These are phyloP conservation scores for Hypoxylon fuscum DNA, from an alignment of 495 filamentous ascomycete species.

Conservation along the genomic window DNA sequence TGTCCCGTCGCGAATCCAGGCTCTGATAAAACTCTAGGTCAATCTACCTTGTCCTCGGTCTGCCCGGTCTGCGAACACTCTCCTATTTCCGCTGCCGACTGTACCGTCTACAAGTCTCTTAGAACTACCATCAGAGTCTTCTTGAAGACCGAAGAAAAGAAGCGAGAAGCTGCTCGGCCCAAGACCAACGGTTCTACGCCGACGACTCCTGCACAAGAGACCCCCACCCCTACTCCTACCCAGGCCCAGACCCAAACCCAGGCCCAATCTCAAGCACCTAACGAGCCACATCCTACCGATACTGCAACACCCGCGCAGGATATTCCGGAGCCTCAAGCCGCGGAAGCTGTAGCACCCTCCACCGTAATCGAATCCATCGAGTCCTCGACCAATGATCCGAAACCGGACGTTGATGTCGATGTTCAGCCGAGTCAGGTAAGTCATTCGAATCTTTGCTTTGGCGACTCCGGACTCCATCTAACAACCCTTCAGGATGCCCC, in stretches of 20 bases:
- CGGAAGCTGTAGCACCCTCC: slow-evolving; percentile 10
- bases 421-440: slow-evolving; percentile 29
- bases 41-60: slow-evolving; percentile 75
- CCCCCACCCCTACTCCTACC: slow-evolving; percentile 35
- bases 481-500: slow-evolving; percentile 12
- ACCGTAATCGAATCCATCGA: slow-evolving; percentile 22
- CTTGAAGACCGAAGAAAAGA: slow-evolving; percentile 87
- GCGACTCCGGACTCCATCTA: slow-evolving; percentile 6
- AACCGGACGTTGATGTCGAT: slow-evolving; percentile 16
- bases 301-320: slow-evolving; percentile 17
- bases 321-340: slow-evolving; percentile 12
- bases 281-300: slow-evolving; percentile 30
- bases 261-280: slow-evolving; percentile 28
- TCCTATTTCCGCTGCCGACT: slow-evolving; percentile 83
- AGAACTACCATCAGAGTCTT: slow-evolving; percentile 91
- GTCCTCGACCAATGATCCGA: slow-evolving; percentile 4
- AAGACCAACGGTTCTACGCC: slow-evolving; percentile 59
- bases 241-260: no score
- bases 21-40: slow-evolving; percentile 66
- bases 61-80: slow-evolving; percentile 95
- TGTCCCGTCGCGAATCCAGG: neutral
- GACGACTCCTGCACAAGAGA: slow-evolving; percentile 53
- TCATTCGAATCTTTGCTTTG: neutral
- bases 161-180: slow-evolving; percentile 67
- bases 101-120: slow-evolving; percentile 86